Evolutionary conservation across 768 basidiomycete genomes (phyloP).

Genomic region (Gloeopeniophorella convolvens): DNA sequence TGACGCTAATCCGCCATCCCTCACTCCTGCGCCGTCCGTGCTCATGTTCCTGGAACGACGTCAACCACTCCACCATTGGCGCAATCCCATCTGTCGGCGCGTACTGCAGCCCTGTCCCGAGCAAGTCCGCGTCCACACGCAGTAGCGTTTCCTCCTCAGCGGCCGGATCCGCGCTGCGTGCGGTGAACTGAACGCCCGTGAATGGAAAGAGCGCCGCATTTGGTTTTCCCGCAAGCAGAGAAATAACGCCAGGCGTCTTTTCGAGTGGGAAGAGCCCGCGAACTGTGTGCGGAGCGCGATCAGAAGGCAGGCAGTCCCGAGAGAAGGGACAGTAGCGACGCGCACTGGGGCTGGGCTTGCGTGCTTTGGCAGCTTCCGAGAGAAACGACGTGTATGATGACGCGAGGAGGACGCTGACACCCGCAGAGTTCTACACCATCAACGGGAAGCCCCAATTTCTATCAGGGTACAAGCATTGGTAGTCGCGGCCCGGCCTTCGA

Average conservation of each 20-base stretch:
- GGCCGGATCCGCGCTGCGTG: conserved; percentile 41
- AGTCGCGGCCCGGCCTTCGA: no score
- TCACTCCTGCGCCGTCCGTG: conserved; percentile 54
- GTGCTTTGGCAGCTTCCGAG: conserved; percentile 53
- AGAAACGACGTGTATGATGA: conserved; percentile 55
- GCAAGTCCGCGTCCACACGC: conserved; percentile 49
- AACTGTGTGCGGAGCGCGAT: conserved; percentile 30
- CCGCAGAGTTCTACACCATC: background rate
- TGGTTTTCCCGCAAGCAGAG: conserved; percentile 86
- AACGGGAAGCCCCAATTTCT: no score
- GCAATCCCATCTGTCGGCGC: conserved; percentile 64
- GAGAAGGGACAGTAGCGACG: background rate
- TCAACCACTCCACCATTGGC: conserved; percentile 60
- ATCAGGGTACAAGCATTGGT: no score
- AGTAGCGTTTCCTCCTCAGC: conserved; percentile 41
- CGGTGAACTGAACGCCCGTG: conserved; percentile 64
- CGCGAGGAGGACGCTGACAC: conserved; percentile 35
- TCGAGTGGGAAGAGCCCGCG: conserved; percentile 74
- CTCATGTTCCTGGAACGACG: conserved; percentile 58
- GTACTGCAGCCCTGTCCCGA: conserved; percentile 71
- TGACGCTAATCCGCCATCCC: conserved; percentile 74
- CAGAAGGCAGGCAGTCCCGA: background rate
- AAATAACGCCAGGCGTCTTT: conserved; percentile 67
- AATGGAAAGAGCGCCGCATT: conserved; percentile 91
- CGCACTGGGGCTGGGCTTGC: conserved; percentile 53